phyloP scores from a whole-genome alignment of 495 filamentous ascomycete species.

The Neurospora sp. region DNA sequence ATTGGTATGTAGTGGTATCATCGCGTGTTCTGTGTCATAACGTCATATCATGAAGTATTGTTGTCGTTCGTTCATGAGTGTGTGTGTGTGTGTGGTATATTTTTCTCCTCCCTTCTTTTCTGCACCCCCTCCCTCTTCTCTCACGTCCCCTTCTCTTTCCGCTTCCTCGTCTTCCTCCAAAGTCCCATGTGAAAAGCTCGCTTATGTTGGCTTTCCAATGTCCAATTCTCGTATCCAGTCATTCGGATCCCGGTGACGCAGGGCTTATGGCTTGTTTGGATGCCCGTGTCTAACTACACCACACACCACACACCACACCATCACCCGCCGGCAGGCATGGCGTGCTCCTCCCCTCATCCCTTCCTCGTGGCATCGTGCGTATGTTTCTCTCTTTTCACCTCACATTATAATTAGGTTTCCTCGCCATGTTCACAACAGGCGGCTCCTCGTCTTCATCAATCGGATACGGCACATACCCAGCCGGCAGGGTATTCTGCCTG shows the following conservation, averaged over 20 bases:
- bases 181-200: not conserved
- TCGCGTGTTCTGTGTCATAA: not conserved
- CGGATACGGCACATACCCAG: conserved; percentile 54
- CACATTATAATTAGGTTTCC: conserved; percentile 69
- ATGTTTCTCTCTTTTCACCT: conserved; percentile 22
- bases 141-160: not conserved
- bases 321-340: not conserved
- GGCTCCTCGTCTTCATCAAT: conserved; percentile 71
- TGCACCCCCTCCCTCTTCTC: not conserved
- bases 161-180: not conserved
- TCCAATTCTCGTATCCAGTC: not conserved
- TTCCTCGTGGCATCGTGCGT: not conserved
- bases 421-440: conserved; percentile 69
- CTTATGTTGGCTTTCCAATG: not conserved
- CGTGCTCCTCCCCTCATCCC: not conserved
- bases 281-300: not conserved
- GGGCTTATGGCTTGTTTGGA: not conserved
- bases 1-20: not conserved
- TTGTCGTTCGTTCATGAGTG: not conserved
- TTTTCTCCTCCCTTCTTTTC: not conserved
- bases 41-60: not conserved
- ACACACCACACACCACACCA: not conserved
- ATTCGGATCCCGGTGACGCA: not conserved
- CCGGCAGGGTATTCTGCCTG: conserved; percentile 18
- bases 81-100: not conserved